Evolutionary conservation across 2,329 filamentous ascomycete species (phyloP), one percentile per base, ranked within the genome.

Genomic region (Whalleya microplaca): DNA sequence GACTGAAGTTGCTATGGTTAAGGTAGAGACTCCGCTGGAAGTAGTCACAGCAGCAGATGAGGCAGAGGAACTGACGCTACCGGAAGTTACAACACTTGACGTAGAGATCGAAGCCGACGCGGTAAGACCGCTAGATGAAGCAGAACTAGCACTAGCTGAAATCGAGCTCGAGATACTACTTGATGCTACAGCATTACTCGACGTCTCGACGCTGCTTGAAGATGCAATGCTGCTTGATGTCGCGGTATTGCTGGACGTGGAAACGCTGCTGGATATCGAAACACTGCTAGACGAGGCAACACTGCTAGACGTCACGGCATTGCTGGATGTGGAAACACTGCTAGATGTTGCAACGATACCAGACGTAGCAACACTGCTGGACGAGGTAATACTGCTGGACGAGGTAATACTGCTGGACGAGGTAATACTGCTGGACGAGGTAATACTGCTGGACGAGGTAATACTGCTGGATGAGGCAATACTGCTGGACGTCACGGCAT

Each of bases 351-450:
- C n/a, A n/a, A n/a, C n/a, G n/a, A n/a, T n/a, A n/a, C n/a, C n/a
- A n/a, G n/a, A n/a, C n/a, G 45, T 55, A 10, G 56, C 51, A n/a
- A 45, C 51, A 42, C 23, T 45, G 32, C 20, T 54, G 14, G 45
- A n/a, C n/a, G n/a, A n/a, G n/a, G n/a, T n/a, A n/a, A n/a, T n/a
- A n/a, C n/a, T n/a, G n/a, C n/a, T n/a, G n/a, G n/a, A n/a, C n/a
- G n/a, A n/a, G n/a, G n/a, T n/a, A n/a, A n/a, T n/a, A n/a, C n/a
- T n/a, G n/a, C n/a, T n/a, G n/a, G n/a, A n/a, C n/a, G n/a, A n/a
- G n/a, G n/a, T n/a, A n/a, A n/a, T n/a, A n/a, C n/a, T n/a, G n/a
- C n/a, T n/a, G n/a, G n/a, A n/a, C n/a, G n/a, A n/a, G n/a, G n/a
- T n/a, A n/a, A n/a, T n/a, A n/a, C n/a, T n/a, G n/a, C n/a, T n/a